A percentile compares a stretch with the other conserved stretches of the same genome.
phyloP scores from a whole-genome alignment of 768 basidiomycete genomes.

The Coprinopsis cinerea region DNA sequence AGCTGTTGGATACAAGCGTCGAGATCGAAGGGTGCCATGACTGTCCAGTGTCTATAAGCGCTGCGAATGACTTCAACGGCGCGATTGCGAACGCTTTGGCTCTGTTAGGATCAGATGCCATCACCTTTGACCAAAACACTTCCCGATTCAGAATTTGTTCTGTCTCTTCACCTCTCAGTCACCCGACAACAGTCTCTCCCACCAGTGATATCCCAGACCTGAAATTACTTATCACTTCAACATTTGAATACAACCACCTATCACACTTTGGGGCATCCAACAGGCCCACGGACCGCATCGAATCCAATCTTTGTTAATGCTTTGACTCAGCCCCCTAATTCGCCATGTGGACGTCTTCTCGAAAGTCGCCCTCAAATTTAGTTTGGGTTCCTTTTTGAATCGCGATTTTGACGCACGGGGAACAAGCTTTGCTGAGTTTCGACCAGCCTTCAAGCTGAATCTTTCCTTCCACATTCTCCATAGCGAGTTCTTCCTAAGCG shows the following conservation, averaged over 20 bases:
- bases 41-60: neutral
- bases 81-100: neutral
- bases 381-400: constrained; percentile 7
- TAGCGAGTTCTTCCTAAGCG: constrained; percentile 1
- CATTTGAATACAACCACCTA: neutral
- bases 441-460: neutral
- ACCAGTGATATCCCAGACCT: neutral
- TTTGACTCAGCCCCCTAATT: constrained; percentile 3
- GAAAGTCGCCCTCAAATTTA: constrained; percentile 10
- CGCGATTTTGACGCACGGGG: constrained; percentile 11
- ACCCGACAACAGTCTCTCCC: neutral
- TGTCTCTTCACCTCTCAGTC: neutral
- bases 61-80: neutral
- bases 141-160: neutral
- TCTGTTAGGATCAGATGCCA: neutral
- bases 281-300: neutral
- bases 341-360: constrained; percentile 9
- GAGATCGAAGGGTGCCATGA: constrained; percentile 80
- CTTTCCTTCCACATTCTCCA: neutral
- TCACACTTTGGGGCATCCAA: neutral
- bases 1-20: constrained; percentile 94
- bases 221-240: too few relatives aligned
- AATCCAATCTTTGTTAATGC: neutral
- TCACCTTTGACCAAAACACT: neutral
- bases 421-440: constrained; percentile 1